Conservation (phyloP, 1,139 yeast species). For the Geotrichum restrictum region DNA sequence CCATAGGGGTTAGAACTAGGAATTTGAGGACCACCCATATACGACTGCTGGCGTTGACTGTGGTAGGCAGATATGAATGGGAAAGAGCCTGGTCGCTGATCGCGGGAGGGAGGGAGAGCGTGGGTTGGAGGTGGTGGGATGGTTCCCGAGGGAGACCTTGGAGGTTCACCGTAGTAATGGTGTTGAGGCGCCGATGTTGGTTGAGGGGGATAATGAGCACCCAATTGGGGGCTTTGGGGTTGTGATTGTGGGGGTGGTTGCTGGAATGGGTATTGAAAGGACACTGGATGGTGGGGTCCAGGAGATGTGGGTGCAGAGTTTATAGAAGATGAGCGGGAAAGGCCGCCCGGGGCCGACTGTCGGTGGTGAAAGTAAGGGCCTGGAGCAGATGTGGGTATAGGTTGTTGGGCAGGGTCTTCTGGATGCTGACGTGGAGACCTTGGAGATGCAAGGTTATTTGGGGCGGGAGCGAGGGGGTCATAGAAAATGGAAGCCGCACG, state of each 20-base stretch:
- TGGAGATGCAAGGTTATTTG: slow-evolving; percentile 16
- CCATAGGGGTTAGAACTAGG: slow-evolving; percentile 21
- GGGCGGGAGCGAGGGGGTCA: slow-evolving; percentile 32
- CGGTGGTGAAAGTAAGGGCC: slow-evolving; percentile 1
- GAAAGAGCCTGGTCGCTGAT: slow-evolving; percentile 35
- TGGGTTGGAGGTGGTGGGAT: slow-evolving; percentile 8
- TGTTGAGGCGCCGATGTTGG: slow-evolving; percentile 8
- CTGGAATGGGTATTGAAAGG: slow-evolving; percentile 5
- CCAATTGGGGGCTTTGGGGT: not conserved
- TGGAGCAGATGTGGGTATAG: slow-evolving; percentile 14
- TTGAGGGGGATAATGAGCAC: not conserved
- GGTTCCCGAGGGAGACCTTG: slow-evolving; percentile 13
- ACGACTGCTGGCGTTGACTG: slow-evolving; percentile 16
- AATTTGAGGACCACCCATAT: slow-evolving; percentile 13
- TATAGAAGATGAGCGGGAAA: slow-evolving; percentile 1
- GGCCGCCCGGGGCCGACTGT: slow-evolving; percentile 9
- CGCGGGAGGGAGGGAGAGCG: slow-evolving; percentile 27
- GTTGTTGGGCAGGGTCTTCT: slow-evolving; percentile 6
- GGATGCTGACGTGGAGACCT: slow-evolving; percentile 21
- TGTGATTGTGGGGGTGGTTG: not conserved
- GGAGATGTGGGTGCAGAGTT: slow-evolving; percentile 15
- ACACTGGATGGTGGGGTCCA: slow-evolving; percentile 9
- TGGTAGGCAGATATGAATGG: slow-evolving; percentile 26
- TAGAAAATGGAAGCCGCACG: slow-evolving; percentile 31
- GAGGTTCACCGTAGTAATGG: slow-evolving; percentile 12